phyloP scores from a whole-genome alignment of 768 basidiomycete genomes.

The Suillus luteus region DNA sequence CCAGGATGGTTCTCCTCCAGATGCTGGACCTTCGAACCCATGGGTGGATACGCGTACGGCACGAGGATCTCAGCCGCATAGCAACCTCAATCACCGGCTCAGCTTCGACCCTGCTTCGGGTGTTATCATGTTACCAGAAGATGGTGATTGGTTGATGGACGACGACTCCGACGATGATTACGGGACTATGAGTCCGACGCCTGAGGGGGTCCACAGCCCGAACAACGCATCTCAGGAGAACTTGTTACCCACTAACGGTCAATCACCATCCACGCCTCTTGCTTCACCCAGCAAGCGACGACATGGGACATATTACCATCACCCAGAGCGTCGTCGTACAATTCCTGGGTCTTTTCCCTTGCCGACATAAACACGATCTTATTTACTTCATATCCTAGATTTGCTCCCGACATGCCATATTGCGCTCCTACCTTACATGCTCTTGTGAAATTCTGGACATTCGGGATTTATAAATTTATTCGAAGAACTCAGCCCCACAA shows the following conservation, averaged over 20 bases:
- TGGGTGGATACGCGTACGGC: slow-evolving; percentile 55
- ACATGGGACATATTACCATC: slow-evolving; percentile 83
- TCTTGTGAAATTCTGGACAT: neutral
- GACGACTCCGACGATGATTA: slow-evolving; percentile 49
- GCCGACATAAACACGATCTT: slow-evolving; percentile 4
- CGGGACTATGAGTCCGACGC: slow-evolving; percentile 30
- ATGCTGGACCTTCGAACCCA: slow-evolving; percentile 47
- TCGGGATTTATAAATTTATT: neutral
- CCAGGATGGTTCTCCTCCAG: slow-evolving; percentile 16
- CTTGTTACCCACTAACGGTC: slow-evolving; percentile 11
- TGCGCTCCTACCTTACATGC: neutral
- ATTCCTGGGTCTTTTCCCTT: slow-evolving; percentile 62
- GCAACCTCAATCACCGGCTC: slow-evolving; percentile 54
- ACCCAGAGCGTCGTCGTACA: slow-evolving; percentile 63
- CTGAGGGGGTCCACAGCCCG: slow-evolving; percentile 23
- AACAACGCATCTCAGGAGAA: slow-evolving; percentile 28
- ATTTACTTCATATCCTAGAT: slow-evolving; percentile 5
- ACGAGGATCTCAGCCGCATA: slow-evolving; percentile 26
- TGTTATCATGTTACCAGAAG: slow-evolving; percentile 85
- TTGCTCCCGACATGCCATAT: slow-evolving; percentile 1
- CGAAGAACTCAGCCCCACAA: neutral
- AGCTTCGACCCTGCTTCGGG: slow-evolving; percentile 88
- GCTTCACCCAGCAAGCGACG: slow-evolving; percentile 52
- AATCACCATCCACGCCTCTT: slow-evolving; percentile 25
- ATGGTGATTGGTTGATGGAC: slow-evolving; percentile 63